phyloP scores from a whole-genome alignment of 495 filamentous ascomycete species.

The Talaromyces liani region DNA sequence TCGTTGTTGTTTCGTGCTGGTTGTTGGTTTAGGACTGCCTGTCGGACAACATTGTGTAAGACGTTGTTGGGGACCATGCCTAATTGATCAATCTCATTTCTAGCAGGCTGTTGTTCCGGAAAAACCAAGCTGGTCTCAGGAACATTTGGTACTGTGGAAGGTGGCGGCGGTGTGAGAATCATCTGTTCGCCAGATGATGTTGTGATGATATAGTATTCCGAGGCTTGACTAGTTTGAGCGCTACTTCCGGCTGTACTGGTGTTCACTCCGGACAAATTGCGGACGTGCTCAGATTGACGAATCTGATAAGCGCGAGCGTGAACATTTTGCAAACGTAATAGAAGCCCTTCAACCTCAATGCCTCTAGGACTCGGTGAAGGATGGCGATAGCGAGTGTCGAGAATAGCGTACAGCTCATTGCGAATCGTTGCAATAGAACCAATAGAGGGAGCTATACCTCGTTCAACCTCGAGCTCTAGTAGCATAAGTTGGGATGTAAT shows the following conservation, averaged over 20 bases:
- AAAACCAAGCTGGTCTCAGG: background rate
- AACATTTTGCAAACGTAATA: conserved; percentile 22
- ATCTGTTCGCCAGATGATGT: conserved; percentile 5
- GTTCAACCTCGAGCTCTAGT: conserved; percentile 33
- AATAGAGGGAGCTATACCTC: conserved; percentile 22
- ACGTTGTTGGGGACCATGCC: conserved; percentile 1
- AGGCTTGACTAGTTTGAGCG: background rate
- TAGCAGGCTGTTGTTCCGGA: background rate
- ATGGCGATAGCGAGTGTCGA: conserved; percentile 21
- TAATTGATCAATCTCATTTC: background rate
- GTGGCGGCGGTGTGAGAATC: conserved; percentile 1
- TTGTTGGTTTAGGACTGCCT: conserved; percentile 33
- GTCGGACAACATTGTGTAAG: conserved; percentile 30
- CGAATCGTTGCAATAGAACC: conserved; percentile 26
- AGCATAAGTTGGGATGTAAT: conserved; percentile 20
- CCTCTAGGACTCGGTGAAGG: conserved; percentile 16
- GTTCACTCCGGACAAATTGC: background rate
- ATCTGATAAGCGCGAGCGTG: conserved; percentile 23
- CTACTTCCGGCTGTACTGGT: background rate
- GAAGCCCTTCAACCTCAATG: conserved; percentile 17
- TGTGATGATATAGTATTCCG: conserved; percentile 5
- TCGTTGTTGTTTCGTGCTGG: conserved; percentile 32
- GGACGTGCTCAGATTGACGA: conserved; percentile 7
- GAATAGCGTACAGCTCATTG: conserved; percentile 24
- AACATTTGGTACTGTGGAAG: background rate